phyloP scores from a whole-genome alignment of 2,329 filamentous ascomycete genomes.

The Fusarium concolor region DNA sequence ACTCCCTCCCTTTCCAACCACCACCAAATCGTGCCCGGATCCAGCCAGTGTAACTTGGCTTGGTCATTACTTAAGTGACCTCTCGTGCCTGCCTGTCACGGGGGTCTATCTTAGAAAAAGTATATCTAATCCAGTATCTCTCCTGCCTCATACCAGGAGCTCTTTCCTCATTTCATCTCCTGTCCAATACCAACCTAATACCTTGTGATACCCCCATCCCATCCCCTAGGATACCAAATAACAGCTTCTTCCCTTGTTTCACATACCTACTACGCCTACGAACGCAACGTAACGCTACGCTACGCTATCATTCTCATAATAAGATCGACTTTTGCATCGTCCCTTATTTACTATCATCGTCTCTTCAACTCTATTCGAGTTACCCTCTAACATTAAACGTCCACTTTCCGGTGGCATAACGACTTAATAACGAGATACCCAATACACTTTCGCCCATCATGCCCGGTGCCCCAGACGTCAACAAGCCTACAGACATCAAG shows the following conservation, averaged over 20 bases:
- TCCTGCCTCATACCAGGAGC: constrained; percentile 7
- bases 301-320: constrained; percentile 9
- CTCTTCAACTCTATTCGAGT: constrained; percentile 11
- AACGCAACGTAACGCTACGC: constrained; percentile 3
- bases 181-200: constrained; percentile 35
- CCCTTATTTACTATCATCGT: constrained; percentile 8
- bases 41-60: constrained; percentile 28
- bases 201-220: constrained; percentile 51
- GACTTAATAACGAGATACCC: constrained; percentile 34
- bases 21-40: constrained; percentile 35
- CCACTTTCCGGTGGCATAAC: constrained; percentile 13
- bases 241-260: constrained; percentile 26
- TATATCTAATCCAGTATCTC: constrained; percentile 46
- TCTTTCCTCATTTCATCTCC: constrained; percentile 26
- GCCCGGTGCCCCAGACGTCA: constrained; percentile 65
- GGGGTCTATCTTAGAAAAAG: constrained; percentile 24
- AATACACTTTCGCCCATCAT: constrained; percentile 45
- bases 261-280: constrained; percentile 7
- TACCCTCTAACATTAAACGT: background rate
- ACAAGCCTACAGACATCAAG: constrained; percentile 78
- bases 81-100: constrained; percentile 35
- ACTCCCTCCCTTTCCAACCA: constrained; percentile 1
- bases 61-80: constrained; percentile 5
- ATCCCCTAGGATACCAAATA: constrained; percentile 38
- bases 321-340: constrained; percentile 18